These are phyloP conservation scores for Hypoxylon lienhwacheense DNA, from an alignment of 495 filamentous ascomycete species.

Conservation along the genomic window DNA sequence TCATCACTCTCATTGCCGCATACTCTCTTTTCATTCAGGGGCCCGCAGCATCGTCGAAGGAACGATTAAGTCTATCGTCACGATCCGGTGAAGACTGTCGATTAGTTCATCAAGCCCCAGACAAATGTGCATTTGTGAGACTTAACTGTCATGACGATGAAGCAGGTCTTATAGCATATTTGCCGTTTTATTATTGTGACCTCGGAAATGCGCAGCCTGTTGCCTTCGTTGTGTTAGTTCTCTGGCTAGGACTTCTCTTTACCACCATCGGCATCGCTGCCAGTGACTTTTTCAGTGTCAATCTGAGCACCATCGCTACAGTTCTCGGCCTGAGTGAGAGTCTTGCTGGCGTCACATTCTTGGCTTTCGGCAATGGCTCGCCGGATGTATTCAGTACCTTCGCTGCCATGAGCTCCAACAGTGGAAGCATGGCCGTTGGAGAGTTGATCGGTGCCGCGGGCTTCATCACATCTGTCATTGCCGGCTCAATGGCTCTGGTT, in stretches of 20 bases:
- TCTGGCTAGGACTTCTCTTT: constrained; percentile 91
- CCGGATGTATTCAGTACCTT: constrained; percentile 99
- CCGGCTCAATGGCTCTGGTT: constrained; percentile 96
- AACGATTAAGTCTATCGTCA: constrained; percentile 2
- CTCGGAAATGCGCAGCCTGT: constrained; percentile 69
- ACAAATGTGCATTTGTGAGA: constrained; percentile 86
- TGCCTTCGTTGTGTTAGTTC: constrained; percentile 72
- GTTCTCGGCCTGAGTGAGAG: constrained; percentile 93
- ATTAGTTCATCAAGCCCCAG: constrained; percentile 69
- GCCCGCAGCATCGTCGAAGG: not conserved
- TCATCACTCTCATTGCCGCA: constrained; percentile 43
- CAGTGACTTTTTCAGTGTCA: constrained; percentile 96
- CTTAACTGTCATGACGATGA: constrained; percentile 86
- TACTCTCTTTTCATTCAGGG: constrained; percentile 38
- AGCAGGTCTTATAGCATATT: constrained; percentile 85
- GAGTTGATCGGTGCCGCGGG: constrained; percentile 94
- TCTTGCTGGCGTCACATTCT: constrained; percentile 92
- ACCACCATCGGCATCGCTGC: constrained; percentile 98
- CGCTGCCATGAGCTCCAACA: constrained; percentile 95
- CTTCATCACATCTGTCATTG: constrained; percentile 96
- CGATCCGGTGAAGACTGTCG: constrained; percentile 64
- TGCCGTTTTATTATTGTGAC: constrained; percentile 88
- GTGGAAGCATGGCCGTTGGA: constrained; percentile 91
- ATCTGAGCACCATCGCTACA: constrained; percentile 86
- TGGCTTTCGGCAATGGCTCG: constrained; percentile 98